Base-by-base conservation (phyloP, 352 stramenopile genomes). In the Phytopythium oedochilum region DNA sequence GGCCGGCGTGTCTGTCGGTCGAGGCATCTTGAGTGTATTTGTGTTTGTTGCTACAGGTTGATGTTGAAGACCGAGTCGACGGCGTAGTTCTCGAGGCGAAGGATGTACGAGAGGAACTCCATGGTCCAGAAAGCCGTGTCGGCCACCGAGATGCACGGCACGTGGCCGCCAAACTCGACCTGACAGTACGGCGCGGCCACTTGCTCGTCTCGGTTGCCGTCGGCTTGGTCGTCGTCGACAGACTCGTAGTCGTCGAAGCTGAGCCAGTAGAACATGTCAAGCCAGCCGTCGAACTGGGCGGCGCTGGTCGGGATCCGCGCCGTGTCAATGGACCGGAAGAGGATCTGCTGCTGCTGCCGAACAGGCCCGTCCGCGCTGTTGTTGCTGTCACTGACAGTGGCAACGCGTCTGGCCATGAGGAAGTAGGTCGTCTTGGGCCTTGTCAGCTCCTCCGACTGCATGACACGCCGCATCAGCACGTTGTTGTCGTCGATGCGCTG, bases 241-340 rank as follows among this genome's bases (percentile, higher is more conserved):
- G 59, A 49, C 29, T 34, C 31, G 38, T 20, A 23, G 43, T 73
- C 59, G 2, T 52, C 55, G 35, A 76, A 71, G 44, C 68, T 53
- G 17, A 76, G 46, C 66, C 68, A 76, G 53, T 63, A 73, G 31
- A 65, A 73, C 68, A 76, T 76, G 29, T 62, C 56, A 39, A 73
- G 50, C 48, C 63, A 62, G 0, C 44, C 57, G 48, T 69, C 59
- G 2, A 36, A 22, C 5, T 55, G 32, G 0, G 58, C 54, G 5
- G 62, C 40, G n/a, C 61, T 51, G 0, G 64, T 39, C 14, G 58
- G 48, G 32, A 76, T 58, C 18, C 68, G 61, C 34, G 48, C 26
- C 18, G 63, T 51, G n/a, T 71, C 64, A 26, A 77, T 55, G 2
- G 68, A 73, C 23, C 59, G 60, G 22, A 77, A 73, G 17, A 77